phyloP scores from a whole-genome alignment of 768 basidiomycete species.

The Boletus rubescentipes region DNA sequence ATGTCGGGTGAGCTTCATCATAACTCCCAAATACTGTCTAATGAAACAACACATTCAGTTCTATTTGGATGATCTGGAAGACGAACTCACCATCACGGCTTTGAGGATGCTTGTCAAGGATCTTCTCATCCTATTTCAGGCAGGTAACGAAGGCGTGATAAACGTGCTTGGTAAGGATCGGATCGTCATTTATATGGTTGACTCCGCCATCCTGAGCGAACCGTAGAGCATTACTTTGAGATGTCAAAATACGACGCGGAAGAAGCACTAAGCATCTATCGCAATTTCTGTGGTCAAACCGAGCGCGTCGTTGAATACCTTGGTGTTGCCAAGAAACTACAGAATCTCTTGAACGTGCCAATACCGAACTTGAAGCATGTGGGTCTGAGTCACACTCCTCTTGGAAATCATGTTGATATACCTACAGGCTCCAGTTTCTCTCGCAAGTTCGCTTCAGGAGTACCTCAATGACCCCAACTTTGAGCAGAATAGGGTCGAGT shows the following conservation, averaged over 20 bases:
- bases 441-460: conserved; percentile 92
- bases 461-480: conserved; percentile 97
- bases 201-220: conserved; percentile 13
- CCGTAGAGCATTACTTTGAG: conserved; percentile 90
- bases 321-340: conserved; percentile 86
- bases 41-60: conserved; percentile 51
- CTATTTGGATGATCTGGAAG: conserved; percentile 90
- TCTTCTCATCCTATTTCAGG: conserved; percentile 91
- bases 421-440: conserved; percentile 82
- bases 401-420: not conserved
- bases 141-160: conserved; percentile 92
- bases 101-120: conserved; percentile 95
- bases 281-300: conserved; percentile 91
- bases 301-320: conserved; percentile 92
- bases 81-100: conserved; percentile 86
- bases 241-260: conserved; percentile 94
- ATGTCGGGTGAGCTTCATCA: conserved; percentile 65
- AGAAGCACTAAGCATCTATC: conserved; percentile 84
- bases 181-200: conserved; percentile 26
- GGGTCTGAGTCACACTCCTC: conserved; percentile 24
- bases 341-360: conserved; percentile 90
- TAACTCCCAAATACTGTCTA: not conserved
- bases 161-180: conserved; percentile 66
- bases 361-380: conserved; percentile 94
- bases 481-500: conserved; percentile 91